Conservation (phyloP, 345 rosid genomes). For the Citrus unshiu region DNA sequence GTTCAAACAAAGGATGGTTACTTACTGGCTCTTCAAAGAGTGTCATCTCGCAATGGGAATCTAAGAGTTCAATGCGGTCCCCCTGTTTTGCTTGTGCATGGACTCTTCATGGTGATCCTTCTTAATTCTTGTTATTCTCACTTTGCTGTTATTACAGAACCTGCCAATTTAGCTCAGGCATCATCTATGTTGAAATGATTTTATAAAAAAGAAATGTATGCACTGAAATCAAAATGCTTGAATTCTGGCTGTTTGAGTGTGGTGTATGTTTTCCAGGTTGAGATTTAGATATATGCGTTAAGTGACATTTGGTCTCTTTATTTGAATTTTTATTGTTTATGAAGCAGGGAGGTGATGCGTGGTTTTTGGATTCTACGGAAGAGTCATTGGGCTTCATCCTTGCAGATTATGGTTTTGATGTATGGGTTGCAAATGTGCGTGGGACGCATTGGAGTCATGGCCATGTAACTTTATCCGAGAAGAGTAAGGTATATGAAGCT, state of each 20-base stretch:
- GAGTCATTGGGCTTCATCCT: conserved; percentile 80
- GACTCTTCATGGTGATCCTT: conserved; percentile 74
- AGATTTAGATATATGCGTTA: not conserved
- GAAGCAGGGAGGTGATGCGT: conserved; percentile 73
- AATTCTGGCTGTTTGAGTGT: not conserved
- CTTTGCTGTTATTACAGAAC: not conserved
- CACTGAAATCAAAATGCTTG: not conserved
- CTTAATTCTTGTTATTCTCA: not conserved
- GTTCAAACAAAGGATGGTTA: conserved; percentile 80
- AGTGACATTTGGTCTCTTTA: not conserved
- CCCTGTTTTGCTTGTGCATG: conserved; percentile 89
- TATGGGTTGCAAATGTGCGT: conserved; percentile 91
- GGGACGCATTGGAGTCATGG: conserved; percentile 89
- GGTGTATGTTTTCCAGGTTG: not conserved
- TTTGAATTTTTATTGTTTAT: conserved; percentile 6
- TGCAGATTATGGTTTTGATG: conserved; percentile 88
- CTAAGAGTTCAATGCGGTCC: conserved; percentile 30
- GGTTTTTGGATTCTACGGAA: conserved; percentile 70
- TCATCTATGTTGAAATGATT: not conserved
- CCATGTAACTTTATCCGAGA: conserved; percentile 62
- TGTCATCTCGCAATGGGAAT: conserved; percentile 42
- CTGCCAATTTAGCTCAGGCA: not conserved
- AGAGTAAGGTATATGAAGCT: conserved; percentile 55
- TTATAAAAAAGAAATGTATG: not conserved
- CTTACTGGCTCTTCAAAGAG: conserved; percentile 73